phyloP scores from a whole-genome alignment of 1,139 yeast genomes.

The Candida pseudocylindracea region DNA sequence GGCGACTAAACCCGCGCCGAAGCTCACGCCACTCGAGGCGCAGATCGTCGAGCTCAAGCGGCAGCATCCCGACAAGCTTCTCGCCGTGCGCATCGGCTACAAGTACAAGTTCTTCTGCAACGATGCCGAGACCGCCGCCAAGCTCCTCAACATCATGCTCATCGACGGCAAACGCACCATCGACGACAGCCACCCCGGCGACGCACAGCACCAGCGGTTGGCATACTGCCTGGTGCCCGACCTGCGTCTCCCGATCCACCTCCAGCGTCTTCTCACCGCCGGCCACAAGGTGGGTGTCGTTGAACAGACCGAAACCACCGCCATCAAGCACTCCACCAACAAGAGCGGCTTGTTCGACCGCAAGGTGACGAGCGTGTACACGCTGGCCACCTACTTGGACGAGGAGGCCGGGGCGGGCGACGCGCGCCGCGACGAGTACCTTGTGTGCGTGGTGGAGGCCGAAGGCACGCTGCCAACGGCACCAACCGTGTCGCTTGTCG shows the following conservation, averaged over 20 bases:
- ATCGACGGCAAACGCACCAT: slow-evolving; percentile 29
- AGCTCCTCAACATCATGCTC: slow-evolving; percentile 44
- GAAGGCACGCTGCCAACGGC: slow-evolving; percentile 5
- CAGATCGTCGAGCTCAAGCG: slow-evolving; percentile 50
- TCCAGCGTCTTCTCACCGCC: slow-evolving; percentile 37
- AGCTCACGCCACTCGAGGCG: slow-evolving; percentile 53
- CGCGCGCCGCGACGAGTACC: slow-evolving; percentile 5
- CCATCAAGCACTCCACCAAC: slow-evolving; percentile 26
- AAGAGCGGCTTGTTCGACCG: slow-evolving; percentile 36
- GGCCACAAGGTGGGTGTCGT: slow-evolving; percentile 75
- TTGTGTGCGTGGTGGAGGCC: slow-evolving; percentile 9
- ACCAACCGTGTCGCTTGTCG: slow-evolving; percentile 17
- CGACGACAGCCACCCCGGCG: slow-evolving; percentile 4
- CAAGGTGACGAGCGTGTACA: slow-evolving; percentile 47
- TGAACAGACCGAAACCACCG: slow-evolving; percentile 67
- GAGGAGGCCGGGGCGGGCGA: slow-evolving; percentile 16
- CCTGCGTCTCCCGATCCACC: slow-evolving; percentile 45
- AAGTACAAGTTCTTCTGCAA: slow-evolving; percentile 71
- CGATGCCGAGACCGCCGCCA: slow-evolving; percentile 56
- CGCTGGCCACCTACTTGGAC: slow-evolving; percentile 69
- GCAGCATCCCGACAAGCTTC: slow-evolving; percentile 36
- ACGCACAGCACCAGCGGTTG: slow-evolving; percentile 27
- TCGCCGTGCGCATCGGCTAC: slow-evolving; percentile 79
- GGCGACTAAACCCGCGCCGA: neutral
- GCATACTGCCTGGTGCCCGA: slow-evolving; percentile 81